Base-by-base conservation (phyloP, 805 yeast species). In the Ogataea methylovora region DNA sequence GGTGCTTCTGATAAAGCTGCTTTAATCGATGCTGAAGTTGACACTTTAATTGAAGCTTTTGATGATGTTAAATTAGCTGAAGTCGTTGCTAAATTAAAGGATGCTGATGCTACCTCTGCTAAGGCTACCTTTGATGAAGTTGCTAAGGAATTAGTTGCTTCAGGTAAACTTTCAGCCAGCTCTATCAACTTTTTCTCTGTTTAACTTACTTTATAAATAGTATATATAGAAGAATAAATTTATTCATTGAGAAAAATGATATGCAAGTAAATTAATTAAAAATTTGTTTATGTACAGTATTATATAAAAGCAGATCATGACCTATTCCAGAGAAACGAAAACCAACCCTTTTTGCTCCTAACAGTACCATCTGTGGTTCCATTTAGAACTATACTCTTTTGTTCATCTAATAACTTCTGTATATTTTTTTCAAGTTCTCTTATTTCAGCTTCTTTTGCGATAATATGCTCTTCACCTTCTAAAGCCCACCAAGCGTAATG, bases 31-130 rank as follows among this genome's bases (percentile, higher is more conserved):
- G 76, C 76, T 40, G 97, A 92, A 58, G 61, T 86, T 46, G 94
- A 80, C 44, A 66, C 77, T 42, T 67, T 92, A 46, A 71, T 88
- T 47, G 96, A 85, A 38, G 63, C 77, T 43, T 70, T 92, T 44
- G 85, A 83, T 53, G 98, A 90, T 54, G 63, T 73, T 29, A 78
- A 80, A 59, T 75, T 90, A 55, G 77, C 73, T 34, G 76, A 71
- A n/a, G 76, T 83, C 50, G 90, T 95, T 37, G 65, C 61, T 20
- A 78, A 79, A 67, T 63, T 84, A 40, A 73, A 68, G 35, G 76
- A 64, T 38, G 65, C 65, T 30, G 80, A 73, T 43, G 73, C 74
- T 42, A 64, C 64, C 23, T 55, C 69, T 35, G 74, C 74, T 39
- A 85, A 85, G 69, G 58, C 71, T 18, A 69, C 69, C n/a, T 59